phyloP scores from a whole-genome alignment of 2,329 filamentous ascomycete genomes.

The Curvularia spicifera region DNA sequence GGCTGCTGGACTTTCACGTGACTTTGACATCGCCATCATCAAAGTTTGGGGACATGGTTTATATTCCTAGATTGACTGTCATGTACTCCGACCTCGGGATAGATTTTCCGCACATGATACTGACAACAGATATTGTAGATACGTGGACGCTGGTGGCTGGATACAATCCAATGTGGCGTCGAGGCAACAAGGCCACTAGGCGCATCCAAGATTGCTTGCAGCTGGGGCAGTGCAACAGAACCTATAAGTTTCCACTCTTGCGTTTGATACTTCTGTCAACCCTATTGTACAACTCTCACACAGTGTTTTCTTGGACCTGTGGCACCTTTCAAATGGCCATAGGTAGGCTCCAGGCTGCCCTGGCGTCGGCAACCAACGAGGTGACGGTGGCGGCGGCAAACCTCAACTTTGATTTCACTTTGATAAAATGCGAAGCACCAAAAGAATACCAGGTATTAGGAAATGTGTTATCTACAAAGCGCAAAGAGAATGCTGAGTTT shows the following conservation, averaged over 20 bases:
- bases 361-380: slow-evolving; percentile 19
- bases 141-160: background rate
- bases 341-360: background rate
- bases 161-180: no score
- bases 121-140: background rate
- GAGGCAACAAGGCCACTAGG: background rate
- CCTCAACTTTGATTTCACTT: slow-evolving; percentile 54
- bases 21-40: background rate
- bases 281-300: background rate
- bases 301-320: background rate
- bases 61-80: no score
- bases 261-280: no score
- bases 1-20: background rate
- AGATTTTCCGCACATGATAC: background rate
- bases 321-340: background rate
- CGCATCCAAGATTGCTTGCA: background rate
- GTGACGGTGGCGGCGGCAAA: slow-evolving; percentile 22
- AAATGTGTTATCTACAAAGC: slow-evolving; percentile 32
- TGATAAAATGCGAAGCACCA: slow-evolving; percentile 52
- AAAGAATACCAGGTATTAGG: slow-evolving; percentile 47
- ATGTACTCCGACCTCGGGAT: background rate
- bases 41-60: background rate
- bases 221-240: background rate
- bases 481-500: slow-evolving; percentile 49
- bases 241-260: background rate